Evolutionary conservation across 345 rosid genomes (phyloP), one percentile per base, ranked within the genome.

Genomic region (Sapria himalayana): DNA sequence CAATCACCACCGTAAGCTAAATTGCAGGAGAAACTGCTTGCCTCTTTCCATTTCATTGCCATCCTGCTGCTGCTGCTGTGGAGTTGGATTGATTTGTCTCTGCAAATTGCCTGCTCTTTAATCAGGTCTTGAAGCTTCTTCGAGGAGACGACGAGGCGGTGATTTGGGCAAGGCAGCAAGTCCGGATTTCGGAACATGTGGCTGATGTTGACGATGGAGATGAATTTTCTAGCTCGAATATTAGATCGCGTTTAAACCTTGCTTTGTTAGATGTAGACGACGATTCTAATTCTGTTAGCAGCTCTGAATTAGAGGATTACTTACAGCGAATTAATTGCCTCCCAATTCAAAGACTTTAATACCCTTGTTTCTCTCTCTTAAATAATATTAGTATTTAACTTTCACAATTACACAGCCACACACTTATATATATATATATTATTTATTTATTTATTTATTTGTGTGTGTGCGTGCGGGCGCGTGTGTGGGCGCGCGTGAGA

Each of bases 211-310:
- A 51, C 29, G 84, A 74, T 1, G 84, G 50, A 22, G 69, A 66
- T 40, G 41, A 65, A 10, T 57, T 57, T 46, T 72, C 84, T 15
- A 57, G 58, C 5, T n/a, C n/a, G n/a, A 66, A 64, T 41, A 71
- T 91, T 19, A 72, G 77, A 37, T 74, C 84, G 22, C 92, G 84
- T 64, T 80, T 84, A 33, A 84, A 73, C 59, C 72, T 80, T 22
- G 93, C 92, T 9, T 51, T 91, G 25, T 69, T 74, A 31, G 95
- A 77, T 54, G 32, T 80, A 60, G 93, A 74, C 19, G 92, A 74
- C 29, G 86, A 82, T 52, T 66, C 73, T 19, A 41, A 61, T 43
- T 77, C 92, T 1, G 41, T 43, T 21, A 74, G 81, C 51, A 71
- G 81, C 58, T 44, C 51, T 3, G 84, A 71, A 49, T 49, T 74